Percentiles rank a stretch among this genome's conserved stretches.
phyloP scores from a whole-genome alignment of 2,329 filamentous ascomycete genomes.

The Cephalotrichum gorgonifer region DNA sequence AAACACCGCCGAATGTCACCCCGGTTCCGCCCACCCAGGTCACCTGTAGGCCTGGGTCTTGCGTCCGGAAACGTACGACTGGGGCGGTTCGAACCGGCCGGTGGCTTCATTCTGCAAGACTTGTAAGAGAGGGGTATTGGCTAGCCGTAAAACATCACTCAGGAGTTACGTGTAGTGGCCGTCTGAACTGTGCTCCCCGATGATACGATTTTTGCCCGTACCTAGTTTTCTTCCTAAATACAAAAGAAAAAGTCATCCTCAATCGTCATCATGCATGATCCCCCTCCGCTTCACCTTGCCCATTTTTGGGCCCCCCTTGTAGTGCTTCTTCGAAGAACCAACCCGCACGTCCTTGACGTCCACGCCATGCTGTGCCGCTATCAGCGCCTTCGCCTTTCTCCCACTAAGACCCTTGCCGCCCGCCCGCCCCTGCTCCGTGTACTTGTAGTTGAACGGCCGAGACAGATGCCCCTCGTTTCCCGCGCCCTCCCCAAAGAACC shows the following conservation, averaged over 20 bases:
- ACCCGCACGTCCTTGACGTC: slow-evolving; percentile 67
- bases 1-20: no score
- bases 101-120: no score
- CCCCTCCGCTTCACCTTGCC: slow-evolving; percentile 41
- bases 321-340: slow-evolving; percentile 78
- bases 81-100: no score
- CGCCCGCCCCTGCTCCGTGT: slow-evolving; percentile 62
- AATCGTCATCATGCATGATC: slow-evolving; percentile 27
- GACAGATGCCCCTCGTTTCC: slow-evolving; percentile 55
- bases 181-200: no score
- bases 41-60: no score
- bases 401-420: slow-evolving; percentile 61
- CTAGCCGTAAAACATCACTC: no score
- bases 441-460: slow-evolving; percentile 83
- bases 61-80: no score
- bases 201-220: no score
- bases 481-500: slow-evolving; percentile 67
- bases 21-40: no score
- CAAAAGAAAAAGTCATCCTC: not conserved
- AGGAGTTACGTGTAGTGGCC: no score
- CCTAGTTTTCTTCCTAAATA: no score
- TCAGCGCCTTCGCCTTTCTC: slow-evolving; percentile 69
- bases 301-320: slow-evolving; percentile 64
- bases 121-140: no score
- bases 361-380: slow-evolving; percentile 74